phyloP scores from a whole-genome alignment of 2,329 filamentous ascomycete genomes.

The Botrytis sinoallii region DNA sequence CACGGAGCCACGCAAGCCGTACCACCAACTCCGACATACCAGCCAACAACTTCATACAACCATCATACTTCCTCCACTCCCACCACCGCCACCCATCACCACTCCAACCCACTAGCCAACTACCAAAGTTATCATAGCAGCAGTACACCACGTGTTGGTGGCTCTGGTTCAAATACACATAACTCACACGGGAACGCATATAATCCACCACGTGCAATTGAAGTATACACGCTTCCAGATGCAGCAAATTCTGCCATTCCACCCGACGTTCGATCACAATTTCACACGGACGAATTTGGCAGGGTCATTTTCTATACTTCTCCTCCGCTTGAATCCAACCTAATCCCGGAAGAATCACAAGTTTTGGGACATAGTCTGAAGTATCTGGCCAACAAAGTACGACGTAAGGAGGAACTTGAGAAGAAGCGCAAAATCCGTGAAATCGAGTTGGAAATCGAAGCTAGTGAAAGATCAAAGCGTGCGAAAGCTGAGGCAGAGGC shows the following conservation, averaged over 20 bases:
- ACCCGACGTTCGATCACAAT: slow-evolving; percentile 60
- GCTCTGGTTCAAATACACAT: slow-evolving; percentile 25
- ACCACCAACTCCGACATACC: slow-evolving; percentile 33
- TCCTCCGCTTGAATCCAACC: slow-evolving; percentile 53
- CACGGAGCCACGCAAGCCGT: slow-evolving; percentile 27
- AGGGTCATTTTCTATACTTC: slow-evolving; percentile 66
- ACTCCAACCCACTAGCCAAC: slow-evolving; percentile 27
- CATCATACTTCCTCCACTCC: slow-evolving; percentile 26
- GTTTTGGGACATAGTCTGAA: slow-evolving; percentile 48
- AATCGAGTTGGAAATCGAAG: slow-evolving; percentile 33
- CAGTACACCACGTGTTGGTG: slow-evolving; percentile 24
- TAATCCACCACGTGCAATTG: slow-evolving; percentile 57
- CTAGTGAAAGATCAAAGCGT: slow-evolving; percentile 31
- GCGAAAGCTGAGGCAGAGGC: slow-evolving; percentile 26
- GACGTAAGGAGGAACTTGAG: slow-evolving; percentile 37
- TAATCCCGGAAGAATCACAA: slow-evolving; percentile 28
- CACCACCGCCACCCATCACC: slow-evolving; percentile 30
- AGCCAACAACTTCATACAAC: slow-evolving; percentile 25
- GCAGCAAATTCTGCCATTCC: slow-evolving; percentile 63
- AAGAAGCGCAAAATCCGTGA: slow-evolving; percentile 35
- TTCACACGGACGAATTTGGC: slow-evolving; percentile 63
- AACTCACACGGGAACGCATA: slow-evolving; percentile 42
- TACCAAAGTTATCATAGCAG: slow-evolving; percentile 31
- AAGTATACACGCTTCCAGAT: slow-evolving; percentile 63
- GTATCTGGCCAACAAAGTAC: slow-evolving; percentile 47